Evolutionary conservation across 2,329 filamentous ascomycete genomes (phyloP).

Genomic region (Zasmidium citrigriseum): DNA sequence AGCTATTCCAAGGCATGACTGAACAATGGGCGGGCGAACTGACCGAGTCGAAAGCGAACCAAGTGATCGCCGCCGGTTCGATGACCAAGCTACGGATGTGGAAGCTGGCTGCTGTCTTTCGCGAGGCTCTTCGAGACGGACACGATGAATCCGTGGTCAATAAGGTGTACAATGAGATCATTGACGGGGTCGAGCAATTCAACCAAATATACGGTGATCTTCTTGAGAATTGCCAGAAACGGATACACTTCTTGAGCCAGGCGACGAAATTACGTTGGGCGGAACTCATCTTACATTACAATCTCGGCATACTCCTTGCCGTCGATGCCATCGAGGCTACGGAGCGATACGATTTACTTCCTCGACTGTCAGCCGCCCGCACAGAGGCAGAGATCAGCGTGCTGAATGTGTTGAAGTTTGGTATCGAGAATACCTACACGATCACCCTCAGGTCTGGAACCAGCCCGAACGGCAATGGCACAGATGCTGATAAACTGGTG

Average conservation of each 20-base stretch:
- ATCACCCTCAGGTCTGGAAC: background rate
- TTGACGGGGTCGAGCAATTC: conserved; percentile 11
- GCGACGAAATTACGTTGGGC: conserved; percentile 14
- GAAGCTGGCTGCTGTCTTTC: conserved; percentile 13
- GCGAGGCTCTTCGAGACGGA: conserved; percentile 14
- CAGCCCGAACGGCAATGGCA: too few species aligned
- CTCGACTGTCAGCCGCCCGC: conserved; percentile 6
- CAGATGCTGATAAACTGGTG: background rate
- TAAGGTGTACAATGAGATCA: conserved; percentile 2
- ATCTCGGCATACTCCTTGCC: conserved; percentile 9
- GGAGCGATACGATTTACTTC: conserved; percentile 7
- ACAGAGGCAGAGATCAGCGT: conserved; percentile 10
- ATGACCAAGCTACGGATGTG: conserved; percentile 13
- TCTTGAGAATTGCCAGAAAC: conserved; percentile 12
- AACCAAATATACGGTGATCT: conserved; percentile 9
- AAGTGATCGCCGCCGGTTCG: conserved; percentile 9
- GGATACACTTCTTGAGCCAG: conserved; percentile 6
- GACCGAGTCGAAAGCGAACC: conserved; percentile 11
- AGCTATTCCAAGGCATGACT: conserved; percentile 8
- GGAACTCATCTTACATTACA: conserved; percentile 9
- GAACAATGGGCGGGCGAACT: conserved; percentile 10
- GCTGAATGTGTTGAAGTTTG: conserved; percentile 12
- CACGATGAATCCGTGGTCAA: conserved; percentile 11
- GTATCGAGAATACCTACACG: conserved; percentile 9
- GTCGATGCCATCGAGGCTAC: conserved; percentile 13